Base-by-base conservation (phyloP, 2,329 filamentous ascomycete species). In the Fusarium metavorans region DNA sequence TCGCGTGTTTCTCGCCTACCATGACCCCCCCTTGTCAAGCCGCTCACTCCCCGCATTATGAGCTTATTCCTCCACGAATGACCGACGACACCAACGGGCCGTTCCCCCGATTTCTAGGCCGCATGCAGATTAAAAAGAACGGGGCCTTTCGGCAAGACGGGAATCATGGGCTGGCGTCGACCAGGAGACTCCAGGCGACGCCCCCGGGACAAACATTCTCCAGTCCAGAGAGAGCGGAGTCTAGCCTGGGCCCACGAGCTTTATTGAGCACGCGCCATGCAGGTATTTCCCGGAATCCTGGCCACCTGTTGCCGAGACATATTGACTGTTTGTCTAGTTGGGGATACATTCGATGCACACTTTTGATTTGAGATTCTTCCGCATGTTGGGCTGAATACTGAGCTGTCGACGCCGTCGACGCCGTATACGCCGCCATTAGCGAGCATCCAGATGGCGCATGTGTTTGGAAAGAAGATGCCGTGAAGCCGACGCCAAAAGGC, bases 41-140 rank as follows among this genome's bases (percentile, higher is more conserved):
- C 23, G 5, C 34, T 39, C 54, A 34, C 74, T 63, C 73, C 73
- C 73, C 72, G 71, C 73, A 76, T 67, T 68, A 30, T 58, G 27
- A 16, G 30, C 35, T 56, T 48, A 64, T 67, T 74, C 65, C 65
- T 74, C 73, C 73, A 74, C 73, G 71, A 75, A 76, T 69, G 58
- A 48, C 9, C 32, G 6, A 52, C 27, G 57, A 43, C 23, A 23
- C 48, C 56, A 48, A 52, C 74, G 73, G 73, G 58, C 58, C 70
- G 58, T 39, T 45, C 41, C 52, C 60, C 73, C 73, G 73, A 27
- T 60, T 60, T 72, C 60, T 71, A 74, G 70, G 25, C 63, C 41
- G 56, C 39, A 37, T 41, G 48, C 45, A 34, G 25, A 52, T 34
- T n/a, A 56, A 37, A 48, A 66, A 61, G n/a, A 52, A 52, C 25